A percentile compares a stretch with the other conserved stretches of the same genome.
phyloP scores from a whole-genome alignment of 352 stramenopile genomes.

The Globisporangium cylindrosporum region DNA sequence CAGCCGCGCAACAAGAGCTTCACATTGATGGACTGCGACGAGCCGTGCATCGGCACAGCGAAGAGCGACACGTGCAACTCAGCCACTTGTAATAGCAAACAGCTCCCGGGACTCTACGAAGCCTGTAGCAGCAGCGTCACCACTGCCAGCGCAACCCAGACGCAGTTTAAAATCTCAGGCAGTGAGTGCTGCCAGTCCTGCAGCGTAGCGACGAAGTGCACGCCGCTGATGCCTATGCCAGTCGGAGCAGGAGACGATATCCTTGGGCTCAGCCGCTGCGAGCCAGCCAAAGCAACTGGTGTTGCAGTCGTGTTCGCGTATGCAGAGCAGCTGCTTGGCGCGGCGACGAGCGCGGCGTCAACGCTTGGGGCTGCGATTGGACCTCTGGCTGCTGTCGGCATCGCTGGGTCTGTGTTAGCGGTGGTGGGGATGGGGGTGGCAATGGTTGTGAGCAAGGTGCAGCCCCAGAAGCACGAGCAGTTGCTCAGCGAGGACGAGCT shows the following conservation, averaged over 20 bases:
- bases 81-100: not conserved
- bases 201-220: not conserved
- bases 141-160: constrained; percentile 1
- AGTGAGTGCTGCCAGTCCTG: constrained; percentile 16
- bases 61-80: constrained; percentile 2
- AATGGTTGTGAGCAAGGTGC: not conserved
- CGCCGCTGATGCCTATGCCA: not conserved
- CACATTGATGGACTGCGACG: constrained; percentile 24
- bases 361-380: not conserved
- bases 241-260: not conserved
- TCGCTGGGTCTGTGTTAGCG: not conserved
- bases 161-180: not conserved
- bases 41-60: constrained; percentile 17
- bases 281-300: not conserved
- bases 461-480: not conserved
- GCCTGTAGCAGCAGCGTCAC: constrained; percentile 7
- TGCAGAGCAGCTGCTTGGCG: not conserved
- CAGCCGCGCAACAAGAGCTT: constrained; percentile 21
- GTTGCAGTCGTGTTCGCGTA: not conserved
- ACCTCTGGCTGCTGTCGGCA: not conserved
- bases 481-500: not conserved
- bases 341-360: not conserved
- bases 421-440: too few relatives aligned
- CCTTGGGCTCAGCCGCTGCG: constrained; percentile 8
- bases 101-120: constrained; percentile 1